phyloP scores from a whole-genome alignment of 192 early-diverging fungal genomes.

The Backusella tarrabulga region DNA sequence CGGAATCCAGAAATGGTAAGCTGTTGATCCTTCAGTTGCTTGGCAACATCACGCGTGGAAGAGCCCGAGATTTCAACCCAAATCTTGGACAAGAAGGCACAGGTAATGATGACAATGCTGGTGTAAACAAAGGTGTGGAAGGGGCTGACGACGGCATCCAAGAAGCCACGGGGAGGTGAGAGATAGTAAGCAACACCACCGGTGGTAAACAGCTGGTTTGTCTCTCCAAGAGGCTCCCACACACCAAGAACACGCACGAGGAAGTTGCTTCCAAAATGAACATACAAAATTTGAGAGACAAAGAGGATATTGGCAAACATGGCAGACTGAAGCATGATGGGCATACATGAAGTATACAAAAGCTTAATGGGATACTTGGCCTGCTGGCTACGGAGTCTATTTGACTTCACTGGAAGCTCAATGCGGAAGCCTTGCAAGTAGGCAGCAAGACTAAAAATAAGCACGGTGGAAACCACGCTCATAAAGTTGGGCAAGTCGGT shows the following conservation, averaged over 20 bases:
- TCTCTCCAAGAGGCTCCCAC: slow-evolving; percentile 93
- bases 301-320: slow-evolving; percentile 95
- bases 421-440: slow-evolving; percentile 99
- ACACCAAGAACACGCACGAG: slow-evolving; percentile 92
- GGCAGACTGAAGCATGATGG: slow-evolving; percentile 99
- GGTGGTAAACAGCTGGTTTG: slow-evolving; percentile 90
- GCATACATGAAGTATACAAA: slow-evolving; percentile 99
- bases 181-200: slow-evolving; percentile 97
- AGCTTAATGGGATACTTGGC: slow-evolving; percentile 98
- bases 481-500: slow-evolving; percentile 80
- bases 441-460: slow-evolving; percentile 82
- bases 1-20: slow-evolving; percentile 93
- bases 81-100: slow-evolving; percentile 94
- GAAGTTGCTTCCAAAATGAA: slow-evolving; percentile 94
- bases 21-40: slow-evolving; percentile 96
- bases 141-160: slow-evolving; percentile 83
- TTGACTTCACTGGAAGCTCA: slow-evolving; percentile 98
- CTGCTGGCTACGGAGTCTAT: slow-evolving; percentile 91
- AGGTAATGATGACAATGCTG: slow-evolving; percentile 89
- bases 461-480: slow-evolving; percentile 86
- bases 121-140: slow-evolving; percentile 94
- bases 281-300: slow-evolving; percentile 96
- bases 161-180: slow-evolving; percentile 85
- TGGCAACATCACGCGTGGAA: slow-evolving; percentile 95
- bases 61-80: slow-evolving; percentile 99